Conservation (phyloP, 805 yeast species). For the Candida oleophila region DNA sequence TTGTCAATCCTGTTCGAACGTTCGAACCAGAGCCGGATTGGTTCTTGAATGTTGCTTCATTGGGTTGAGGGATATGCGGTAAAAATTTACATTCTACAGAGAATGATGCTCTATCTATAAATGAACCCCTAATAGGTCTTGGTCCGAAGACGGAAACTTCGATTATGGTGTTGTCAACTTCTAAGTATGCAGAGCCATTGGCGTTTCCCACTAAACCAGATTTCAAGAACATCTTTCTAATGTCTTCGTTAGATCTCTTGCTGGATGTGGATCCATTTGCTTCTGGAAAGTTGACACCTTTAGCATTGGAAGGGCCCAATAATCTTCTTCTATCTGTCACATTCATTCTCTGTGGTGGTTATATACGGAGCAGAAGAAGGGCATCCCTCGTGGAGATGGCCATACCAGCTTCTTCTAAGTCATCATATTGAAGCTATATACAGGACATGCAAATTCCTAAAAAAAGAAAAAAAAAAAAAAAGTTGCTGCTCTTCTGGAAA, state of each 20-base stretch:
- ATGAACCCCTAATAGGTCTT: conserved; percentile 75
- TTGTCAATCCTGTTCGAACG: conserved; percentile 34
- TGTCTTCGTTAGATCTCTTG: conserved; percentile 18
- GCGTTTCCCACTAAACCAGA: conserved; percentile 69
- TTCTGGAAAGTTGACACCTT: conserved; percentile 13
- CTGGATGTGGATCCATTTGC: conserved; percentile 9
- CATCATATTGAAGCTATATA: not conserved
- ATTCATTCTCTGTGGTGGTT: conserved; percentile 31
- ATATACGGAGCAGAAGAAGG: no score
- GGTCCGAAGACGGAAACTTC: conserved; percentile 85
- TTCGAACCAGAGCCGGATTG: conserved; percentile 17
- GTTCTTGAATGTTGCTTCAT: conserved; percentile 21
- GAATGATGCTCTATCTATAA: conserved; percentile 62
- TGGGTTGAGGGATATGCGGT: conserved; percentile 47
- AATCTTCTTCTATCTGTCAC: conserved; percentile 76
- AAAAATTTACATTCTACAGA: conserved; percentile 59
- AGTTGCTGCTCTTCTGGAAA: no score
- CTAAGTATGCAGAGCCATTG: conserved; percentile 82
- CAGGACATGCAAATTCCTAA: not conserved
- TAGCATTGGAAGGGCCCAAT: conserved; percentile 75
- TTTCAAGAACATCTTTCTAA: conserved; percentile 52
- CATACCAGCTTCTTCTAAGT: not conserved
- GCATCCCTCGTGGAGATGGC: no score
- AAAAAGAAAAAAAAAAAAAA: no score
- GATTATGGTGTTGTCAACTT: conserved; percentile 58